These are phyloP conservation scores for Alternaria panax DNA, from an alignment of 2,329 filamentous ascomycete genomes.

Conservation along the genomic window DNA sequence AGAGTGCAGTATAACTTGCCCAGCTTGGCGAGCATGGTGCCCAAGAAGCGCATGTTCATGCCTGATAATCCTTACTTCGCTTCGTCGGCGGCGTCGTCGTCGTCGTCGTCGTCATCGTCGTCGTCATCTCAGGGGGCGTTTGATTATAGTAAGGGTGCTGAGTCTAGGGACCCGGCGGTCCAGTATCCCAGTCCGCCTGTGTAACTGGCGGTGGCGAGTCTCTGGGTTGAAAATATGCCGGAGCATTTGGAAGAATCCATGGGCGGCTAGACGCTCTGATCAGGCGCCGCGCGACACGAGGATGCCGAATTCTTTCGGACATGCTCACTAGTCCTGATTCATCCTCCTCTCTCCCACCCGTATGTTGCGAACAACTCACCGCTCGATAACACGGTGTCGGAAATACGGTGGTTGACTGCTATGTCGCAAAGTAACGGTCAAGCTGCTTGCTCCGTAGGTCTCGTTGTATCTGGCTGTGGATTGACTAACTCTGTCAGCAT, in stretches of 20 bases:
- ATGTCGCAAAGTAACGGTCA: accelerated
- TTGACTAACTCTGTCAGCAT: not conserved
- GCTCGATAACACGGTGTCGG: not conserved
- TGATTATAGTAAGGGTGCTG: not conserved
- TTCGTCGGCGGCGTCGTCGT: not conserved
- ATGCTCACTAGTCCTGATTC: not conserved
- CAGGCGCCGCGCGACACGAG: no score
- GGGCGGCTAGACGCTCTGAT: not conserved
- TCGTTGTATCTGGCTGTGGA: not conserved
- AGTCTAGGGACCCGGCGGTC: not conserved
- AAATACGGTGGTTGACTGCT: accelerated
- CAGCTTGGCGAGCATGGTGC: not conserved
- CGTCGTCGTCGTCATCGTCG: not conserved
- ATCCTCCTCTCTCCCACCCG: not conserved
- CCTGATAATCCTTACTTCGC: not conserved
- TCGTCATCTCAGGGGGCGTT: not conserved
- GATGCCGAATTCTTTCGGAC: not conserved
- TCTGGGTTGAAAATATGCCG: not conserved
- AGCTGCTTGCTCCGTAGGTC: not conserved
- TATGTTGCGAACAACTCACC: not conserved
- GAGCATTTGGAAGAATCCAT: accelerated
- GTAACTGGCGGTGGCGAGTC: accelerated
- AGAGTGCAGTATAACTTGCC: not conserved
- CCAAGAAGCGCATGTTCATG: not conserved
- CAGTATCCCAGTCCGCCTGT: not conserved